These are phyloP conservation scores for Candida arabinofermentans DNA, from an alignment of 805 yeast species.

Conservation along the genomic window DNA sequence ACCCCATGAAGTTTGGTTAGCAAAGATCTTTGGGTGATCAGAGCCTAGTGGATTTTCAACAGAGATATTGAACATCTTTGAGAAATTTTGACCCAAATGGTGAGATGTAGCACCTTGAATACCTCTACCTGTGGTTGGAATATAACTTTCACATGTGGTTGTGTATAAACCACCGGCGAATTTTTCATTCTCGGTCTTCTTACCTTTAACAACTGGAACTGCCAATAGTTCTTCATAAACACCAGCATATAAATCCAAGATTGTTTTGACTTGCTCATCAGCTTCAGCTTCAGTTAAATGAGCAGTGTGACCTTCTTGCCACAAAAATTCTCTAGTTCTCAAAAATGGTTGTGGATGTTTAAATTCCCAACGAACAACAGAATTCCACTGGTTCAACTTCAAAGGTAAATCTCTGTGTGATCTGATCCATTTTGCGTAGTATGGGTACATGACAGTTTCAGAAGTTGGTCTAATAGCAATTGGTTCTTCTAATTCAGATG, in stretches of 20 bases:
- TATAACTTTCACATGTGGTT: slow-evolving; percentile 94
- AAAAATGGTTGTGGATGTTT: slow-evolving; percentile 99
- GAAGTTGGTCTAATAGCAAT: slow-evolving; percentile 99
- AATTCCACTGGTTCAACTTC: slow-evolving; percentile 97
- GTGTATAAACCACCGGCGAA: slow-evolving; percentile 98
- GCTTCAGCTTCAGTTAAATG: slow-evolving; percentile 84
- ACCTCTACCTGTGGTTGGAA: slow-evolving; percentile 99
- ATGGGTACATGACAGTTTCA: slow-evolving; percentile 99
- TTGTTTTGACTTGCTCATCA: slow-evolving; percentile 74
- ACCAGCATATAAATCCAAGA: slow-evolving; percentile 79
- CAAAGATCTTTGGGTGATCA: slow-evolving; percentile 80
- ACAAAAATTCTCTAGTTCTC: slow-evolving; percentile 97
- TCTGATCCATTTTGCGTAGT: slow-evolving; percentile 98
- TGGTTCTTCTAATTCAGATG: slow-evolving; percentile 92
- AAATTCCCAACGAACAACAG: slow-evolving; percentile 99
- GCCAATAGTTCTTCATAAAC: slow-evolving; percentile 91
- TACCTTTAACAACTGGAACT: slow-evolving; percentile 94
- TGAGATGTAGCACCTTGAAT: slow-evolving; percentile 99
- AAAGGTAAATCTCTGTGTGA: slow-evolving; percentile 97
- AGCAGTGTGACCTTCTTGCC: slow-evolving; percentile 99
- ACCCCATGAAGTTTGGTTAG: slow-evolving; percentile 99
- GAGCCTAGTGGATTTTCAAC: slow-evolving; percentile 94
- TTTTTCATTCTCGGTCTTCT: slow-evolving; percentile 94
- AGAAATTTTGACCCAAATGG: slow-evolving; percentile 95
- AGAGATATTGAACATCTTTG: slow-evolving; percentile 93